Conservation (phyloP, 2,329 filamentous ascomycete species). For the Tolypocladium endophyticum region DNA sequence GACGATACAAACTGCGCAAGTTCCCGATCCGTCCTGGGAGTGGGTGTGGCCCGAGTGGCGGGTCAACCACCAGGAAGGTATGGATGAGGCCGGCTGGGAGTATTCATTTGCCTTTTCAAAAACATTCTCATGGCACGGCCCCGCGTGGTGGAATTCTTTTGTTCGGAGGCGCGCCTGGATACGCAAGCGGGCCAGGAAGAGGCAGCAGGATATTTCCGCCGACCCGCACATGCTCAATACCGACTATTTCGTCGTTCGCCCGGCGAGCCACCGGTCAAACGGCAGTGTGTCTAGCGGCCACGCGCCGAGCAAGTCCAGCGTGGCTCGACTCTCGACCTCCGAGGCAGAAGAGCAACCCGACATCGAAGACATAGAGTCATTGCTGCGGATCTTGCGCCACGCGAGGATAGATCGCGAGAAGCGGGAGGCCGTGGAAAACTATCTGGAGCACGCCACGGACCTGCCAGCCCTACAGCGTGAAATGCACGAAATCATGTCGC, state of each 20-base stretch:
- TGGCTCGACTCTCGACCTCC: slow-evolving; percentile 22
- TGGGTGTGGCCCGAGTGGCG: slow-evolving; percentile 67
- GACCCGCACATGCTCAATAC: slow-evolving; percentile 59
- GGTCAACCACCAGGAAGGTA: slow-evolving; percentile 59
- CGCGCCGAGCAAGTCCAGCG: slow-evolving; percentile 23
- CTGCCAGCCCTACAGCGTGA: slow-evolving; percentile 62
- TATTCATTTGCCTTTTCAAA: slow-evolving; percentile 82
- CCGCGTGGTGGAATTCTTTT: slow-evolving; percentile 89
- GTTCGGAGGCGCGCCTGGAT: slow-evolving; percentile 87
- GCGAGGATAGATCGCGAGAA: slow-evolving; percentile 85
- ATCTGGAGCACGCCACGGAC: slow-evolving; percentile 70
- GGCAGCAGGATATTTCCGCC: slow-evolving; percentile 27
- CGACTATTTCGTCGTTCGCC: slow-evolving; percentile 71
- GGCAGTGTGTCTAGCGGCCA: slow-evolving; percentile 23
- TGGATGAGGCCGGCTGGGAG: slow-evolving; percentile 87
- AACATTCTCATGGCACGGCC: slow-evolving; percentile 75
- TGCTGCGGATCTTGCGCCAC: slow-evolving; percentile 58
- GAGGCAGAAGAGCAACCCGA: slow-evolving; percentile 46
- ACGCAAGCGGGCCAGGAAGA: slow-evolving; percentile 61
- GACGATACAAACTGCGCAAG: slow-evolving; percentile 73
- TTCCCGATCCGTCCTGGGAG: slow-evolving; percentile 90
- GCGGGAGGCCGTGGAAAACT: slow-evolving; percentile 71
- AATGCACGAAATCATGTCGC: slow-evolving; percentile 77
- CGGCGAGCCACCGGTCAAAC: slow-evolving; percentile 25
- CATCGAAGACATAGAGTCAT: slow-evolving; percentile 52